Evolutionary conservation across 495 filamentous ascomycete species (phyloP), one percentile per base, ranked within the genome.

Genomic region (Xeromyces bisporus): DNA sequence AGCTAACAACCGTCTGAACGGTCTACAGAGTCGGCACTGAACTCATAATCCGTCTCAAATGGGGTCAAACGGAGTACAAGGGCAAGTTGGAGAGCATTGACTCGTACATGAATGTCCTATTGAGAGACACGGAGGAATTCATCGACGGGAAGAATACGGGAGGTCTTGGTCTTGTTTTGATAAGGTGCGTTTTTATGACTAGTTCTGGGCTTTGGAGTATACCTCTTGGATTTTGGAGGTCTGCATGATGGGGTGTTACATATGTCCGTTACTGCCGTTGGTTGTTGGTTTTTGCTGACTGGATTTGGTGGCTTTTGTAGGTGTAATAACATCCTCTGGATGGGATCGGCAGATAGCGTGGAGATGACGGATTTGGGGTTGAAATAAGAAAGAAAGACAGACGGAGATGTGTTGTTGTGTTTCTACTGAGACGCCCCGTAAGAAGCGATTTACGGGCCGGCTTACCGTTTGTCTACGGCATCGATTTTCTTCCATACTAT

Each of bases 61-160:
- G 89, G 89, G 84, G 83, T 42, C 75, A 93, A 49, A 89, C 83
- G 18, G 91, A 96, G 58, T 97, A 96, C 69, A 83, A 81, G 50
- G 89, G 89, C 41, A 71, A 67, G 26, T 71, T 97, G 33, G 81
- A 96, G 42, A 80, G 70, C 58, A 80, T 93, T 41, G 89, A 97
- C 62, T 85, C 78, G 44, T 97, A 96, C 69, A 93, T 97, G 86
- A 97, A 97, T 61, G 73, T 97, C 38, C 80, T 94, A 56, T 69
- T 97, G 31, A 69, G 69, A 44, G 72, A 76, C 44, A 83, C 89
- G 29, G 81, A 91, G 59, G 91, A 96, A 48, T 93, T 70, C 58
- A 77, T 93, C 40, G 75, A 89, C 56, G 80, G 79, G 33, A 83
- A 89, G 68, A 75, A 68, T 46, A 81, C 78, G 18, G 85, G 81